A percentile compares a stretch with the other conserved stretches of the same genome.
Conservation (phyloP, 192 early-diverging fungal genomes). For the Backusella mclennaniae region DNA sequence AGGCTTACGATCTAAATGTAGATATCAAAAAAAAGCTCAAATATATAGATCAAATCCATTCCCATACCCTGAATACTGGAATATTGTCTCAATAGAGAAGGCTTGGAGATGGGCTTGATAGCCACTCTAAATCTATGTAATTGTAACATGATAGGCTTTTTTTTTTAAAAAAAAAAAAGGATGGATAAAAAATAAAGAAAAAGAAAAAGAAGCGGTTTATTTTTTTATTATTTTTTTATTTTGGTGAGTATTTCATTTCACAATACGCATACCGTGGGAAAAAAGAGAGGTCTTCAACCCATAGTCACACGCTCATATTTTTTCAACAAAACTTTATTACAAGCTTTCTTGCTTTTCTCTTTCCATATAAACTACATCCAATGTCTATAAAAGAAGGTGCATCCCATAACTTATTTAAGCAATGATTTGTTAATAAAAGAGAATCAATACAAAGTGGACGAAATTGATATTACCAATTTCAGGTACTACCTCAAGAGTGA, state of each 20-base stretch:
- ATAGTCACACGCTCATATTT: constrained; percentile 2
- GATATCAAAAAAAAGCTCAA: too few relatives aligned
- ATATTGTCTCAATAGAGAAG: background rate
- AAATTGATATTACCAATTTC: background rate
- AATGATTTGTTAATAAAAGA: background rate
- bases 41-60: too few relatives aligned
- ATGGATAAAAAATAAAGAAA: background rate
- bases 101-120: background rate
- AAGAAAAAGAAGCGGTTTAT: background rate
- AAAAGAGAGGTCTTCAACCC: background rate
- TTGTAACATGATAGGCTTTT: background rate
- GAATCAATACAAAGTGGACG: background rate
- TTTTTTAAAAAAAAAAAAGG: background rate
- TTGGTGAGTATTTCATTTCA: background rate
- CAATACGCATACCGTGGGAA: constrained; percentile 1
- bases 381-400: background rate
- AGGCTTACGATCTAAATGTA: constrained; percentile 58
- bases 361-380: background rate
- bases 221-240: background rate
- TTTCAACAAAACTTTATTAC: background rate
- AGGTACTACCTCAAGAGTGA: background rate
- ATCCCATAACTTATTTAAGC: background rate
- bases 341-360: background rate
- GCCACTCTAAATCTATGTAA: background rate
- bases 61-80: background rate